Base-by-base conservation (phyloP, 257 asterid species). In the Capsicum chinense region DNA sequence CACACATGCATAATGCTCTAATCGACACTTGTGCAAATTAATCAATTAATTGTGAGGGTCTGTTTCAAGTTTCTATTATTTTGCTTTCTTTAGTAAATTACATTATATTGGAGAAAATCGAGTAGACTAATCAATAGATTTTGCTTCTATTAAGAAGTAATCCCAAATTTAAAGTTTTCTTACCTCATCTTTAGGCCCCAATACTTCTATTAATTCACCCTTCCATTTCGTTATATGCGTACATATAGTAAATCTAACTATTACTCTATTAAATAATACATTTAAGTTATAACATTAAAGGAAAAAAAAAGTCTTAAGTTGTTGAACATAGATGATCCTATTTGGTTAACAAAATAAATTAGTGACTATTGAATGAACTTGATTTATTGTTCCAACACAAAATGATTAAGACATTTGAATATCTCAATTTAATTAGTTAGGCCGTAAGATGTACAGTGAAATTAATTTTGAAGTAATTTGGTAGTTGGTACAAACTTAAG, bases 91-190 rank as follows among this genome's bases (percentile, higher is more conserved):
- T 9, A 69, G 42, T 39, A 39, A 39, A 39, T 4, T 39, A 39
- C 3, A 39, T 26, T 26, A 26, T 26, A 8, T 21, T 21, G 47
- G 47, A 74, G 44, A 74, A 76, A 76, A 52, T 76, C 47, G 6
- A 52, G 4, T 11, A 0, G n/a, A 12, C 12, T 19, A 8, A 48
- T 48, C 42, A 48, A 47, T 52, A 76, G 81, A 76, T 26, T 76
- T 76, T 76, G 63, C 47, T 52, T 21, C 81, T 52, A 52, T 47
- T 76, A 26, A 3, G 47, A 26, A 76, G 81, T 76, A 21, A 76
- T 76, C 15, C 6, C 50, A 74, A 48, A 74, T 50, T 64, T 21
- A 63, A 39, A 39, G 5, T 39, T 39, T 39, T 39, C 44, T 39
- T 39, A 39, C 44, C 44, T 39, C 44, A 39, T 39, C 5, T 39